Conservation (phyloP, 148 eudicot species). For the Diospyros kaki region DNA sequence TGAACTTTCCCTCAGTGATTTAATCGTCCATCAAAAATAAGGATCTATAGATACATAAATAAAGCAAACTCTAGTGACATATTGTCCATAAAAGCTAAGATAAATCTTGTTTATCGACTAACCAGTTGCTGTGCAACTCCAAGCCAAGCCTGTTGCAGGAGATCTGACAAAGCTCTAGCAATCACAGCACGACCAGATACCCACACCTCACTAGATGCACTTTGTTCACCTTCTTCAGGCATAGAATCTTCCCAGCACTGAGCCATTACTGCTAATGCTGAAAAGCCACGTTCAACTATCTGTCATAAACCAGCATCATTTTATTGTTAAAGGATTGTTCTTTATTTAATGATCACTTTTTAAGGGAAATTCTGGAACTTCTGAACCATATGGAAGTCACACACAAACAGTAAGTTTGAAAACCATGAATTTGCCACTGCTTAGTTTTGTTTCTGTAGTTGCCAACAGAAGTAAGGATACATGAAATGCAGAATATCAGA, state of each 20-base stretch:
- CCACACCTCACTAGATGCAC: slow-evolving; percentile 34
- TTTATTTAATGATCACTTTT: not conserved
- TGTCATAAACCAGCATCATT: slow-evolving; percentile 16
- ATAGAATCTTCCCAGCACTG: slow-evolving; percentile 60
- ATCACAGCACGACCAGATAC: slow-evolving; percentile 40
- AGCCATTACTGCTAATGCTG: slow-evolving; percentile 64
- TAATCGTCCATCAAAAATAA: no score
- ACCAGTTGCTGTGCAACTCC: slow-evolving; percentile 42
- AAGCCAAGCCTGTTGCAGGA: slow-evolving; percentile 73
- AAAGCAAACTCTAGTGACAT: not conserved
- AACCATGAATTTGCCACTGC: no score
- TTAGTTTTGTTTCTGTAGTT: not conserved
- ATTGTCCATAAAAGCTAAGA: not conserved
- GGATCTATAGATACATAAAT: no score
- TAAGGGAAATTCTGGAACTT: not conserved
- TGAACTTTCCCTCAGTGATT: no score
- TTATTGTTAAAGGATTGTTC: not conserved
- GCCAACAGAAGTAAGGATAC: not conserved
- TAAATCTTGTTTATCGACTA: slow-evolving; percentile 15
- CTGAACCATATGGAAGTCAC: not conserved
- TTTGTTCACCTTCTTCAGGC: slow-evolving; percentile 44
- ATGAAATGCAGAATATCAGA: not conserved
- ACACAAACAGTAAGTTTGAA: not conserved
- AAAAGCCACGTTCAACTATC: slow-evolving; percentile 65
- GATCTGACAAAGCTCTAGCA: slow-evolving; percentile 54